Evolutionary conservation across 345 rosid species (phyloP).

Genomic region (Brassica carinata): DNA sequence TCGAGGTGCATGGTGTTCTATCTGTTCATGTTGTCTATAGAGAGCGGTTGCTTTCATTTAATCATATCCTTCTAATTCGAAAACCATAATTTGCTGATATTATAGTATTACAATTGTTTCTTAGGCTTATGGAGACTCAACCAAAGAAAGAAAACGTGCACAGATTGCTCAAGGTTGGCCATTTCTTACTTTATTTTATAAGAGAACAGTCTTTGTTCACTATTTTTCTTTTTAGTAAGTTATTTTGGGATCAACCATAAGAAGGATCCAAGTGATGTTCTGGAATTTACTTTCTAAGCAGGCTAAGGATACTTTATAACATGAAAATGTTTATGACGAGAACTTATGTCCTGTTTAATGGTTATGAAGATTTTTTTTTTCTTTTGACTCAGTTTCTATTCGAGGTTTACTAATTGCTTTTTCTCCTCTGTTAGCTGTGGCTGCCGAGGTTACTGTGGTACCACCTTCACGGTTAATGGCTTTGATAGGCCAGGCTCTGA

Average conservation of each 20-base stretch:
- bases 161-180: conserved; percentile 92
- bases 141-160: conserved; percentile 90
- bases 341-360: conserved; percentile 8
- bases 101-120: conserved; percentile 20
- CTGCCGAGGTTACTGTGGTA: conserved; percentile 90
- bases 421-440: conserved; percentile 58
- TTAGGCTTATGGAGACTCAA: conserved; percentile 91
- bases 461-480: conserved; percentile 99
- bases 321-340: conserved; percentile 5
- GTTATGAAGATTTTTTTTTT: conserved; percentile 3
- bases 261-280: conserved; percentile 16
- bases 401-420: conserved; percentile 13
- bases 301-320: conserved; percentile 5
- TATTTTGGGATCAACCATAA: neutral
- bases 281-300: neutral
- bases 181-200: conserved; percentile 3
- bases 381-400: neutral
- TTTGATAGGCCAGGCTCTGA: conserved; percentile 90
- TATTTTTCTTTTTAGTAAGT: neutral
- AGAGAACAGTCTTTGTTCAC: neutral
- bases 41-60: conserved; percentile 3
- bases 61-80: conserved; percentile 13
- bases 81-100: conserved; percentile 27
- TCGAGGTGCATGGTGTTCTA: conserved; percentile 20
- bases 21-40: conserved; percentile 1